These are phyloP conservation scores for Evansstolkia leycettana DNA, from an alignment of 495 filamentous ascomycete genomes.

Conservation along the genomic window DNA sequence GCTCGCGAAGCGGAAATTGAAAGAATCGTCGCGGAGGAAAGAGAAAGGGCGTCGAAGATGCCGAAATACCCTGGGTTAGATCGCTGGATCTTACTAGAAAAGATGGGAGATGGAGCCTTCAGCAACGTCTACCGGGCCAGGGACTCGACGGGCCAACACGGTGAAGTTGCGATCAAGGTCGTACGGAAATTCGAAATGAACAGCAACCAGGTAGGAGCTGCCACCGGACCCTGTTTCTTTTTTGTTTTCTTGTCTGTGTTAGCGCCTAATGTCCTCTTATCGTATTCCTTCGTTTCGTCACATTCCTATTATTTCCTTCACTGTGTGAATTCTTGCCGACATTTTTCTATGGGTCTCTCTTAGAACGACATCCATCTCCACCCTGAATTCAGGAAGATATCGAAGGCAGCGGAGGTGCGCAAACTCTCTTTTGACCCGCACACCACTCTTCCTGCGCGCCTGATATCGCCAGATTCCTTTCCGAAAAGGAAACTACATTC, in stretches of 20 bases:
- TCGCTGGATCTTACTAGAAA: conserved; percentile 79
- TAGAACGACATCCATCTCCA: conserved; percentile 83
- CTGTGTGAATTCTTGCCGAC: neutral
- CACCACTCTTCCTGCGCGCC: conserved; percentile 5
- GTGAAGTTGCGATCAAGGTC: conserved; percentile 94
- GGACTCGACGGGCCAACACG: conserved; percentile 54
- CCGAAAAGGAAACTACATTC: too few species aligned
- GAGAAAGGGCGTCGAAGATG: conserved; percentile 68
- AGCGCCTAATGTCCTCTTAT: conserved; percentile 6
- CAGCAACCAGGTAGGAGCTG: conserved; percentile 67
- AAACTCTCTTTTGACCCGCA: conserved; percentile 21
- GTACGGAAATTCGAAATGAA: conserved; percentile 99
- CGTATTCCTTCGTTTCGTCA: conserved; percentile 10
- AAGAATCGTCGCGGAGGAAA: conserved; percentile 83
- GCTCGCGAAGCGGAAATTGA: conserved; percentile 49
- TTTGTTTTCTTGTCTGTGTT: conserved; percentile 15
- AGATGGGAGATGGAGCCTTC: conserved; percentile 99
- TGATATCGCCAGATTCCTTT: conserved; percentile 2
- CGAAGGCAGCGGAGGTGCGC: conserved; percentile 97
- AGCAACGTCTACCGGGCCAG: conserved; percentile 92
- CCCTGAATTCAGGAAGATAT: conserved; percentile 87
- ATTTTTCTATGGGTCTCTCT: conserved; percentile 1
- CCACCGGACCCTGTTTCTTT: conserved; percentile 4
- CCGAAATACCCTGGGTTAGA: conserved; percentile 88
- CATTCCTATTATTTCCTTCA: conserved; percentile 4